Evolutionary conservation across 2,329 filamentous ascomycete species (phyloP).

Genomic region (Rosellinia necatrix): DNA sequence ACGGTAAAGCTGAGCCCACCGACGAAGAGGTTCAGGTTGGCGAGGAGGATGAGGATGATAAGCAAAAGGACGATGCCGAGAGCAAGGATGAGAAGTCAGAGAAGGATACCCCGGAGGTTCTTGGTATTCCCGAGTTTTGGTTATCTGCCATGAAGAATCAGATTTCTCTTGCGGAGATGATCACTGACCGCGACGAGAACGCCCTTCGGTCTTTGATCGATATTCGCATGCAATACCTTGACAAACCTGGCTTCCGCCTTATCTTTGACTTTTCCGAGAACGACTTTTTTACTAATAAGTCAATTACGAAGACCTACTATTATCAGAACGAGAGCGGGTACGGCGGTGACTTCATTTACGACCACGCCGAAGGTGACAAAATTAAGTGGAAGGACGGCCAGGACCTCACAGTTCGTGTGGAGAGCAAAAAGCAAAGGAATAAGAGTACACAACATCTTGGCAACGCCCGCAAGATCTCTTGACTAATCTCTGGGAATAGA

Average conservation of each 20-base stretch:
- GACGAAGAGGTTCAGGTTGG: constrained; percentile 86
- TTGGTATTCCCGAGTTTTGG: constrained; percentile 99
- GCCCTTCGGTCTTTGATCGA: constrained; percentile 89
- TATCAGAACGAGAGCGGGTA: constrained; percentile 99
- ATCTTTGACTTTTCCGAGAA: constrained; percentile 98
- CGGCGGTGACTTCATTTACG: constrained; percentile 98
- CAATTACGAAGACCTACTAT: constrained; percentile 96
- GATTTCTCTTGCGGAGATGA: constrained; percentile 94
- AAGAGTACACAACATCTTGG: constrained; percentile 73
- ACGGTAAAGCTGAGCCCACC: constrained; percentile 82
- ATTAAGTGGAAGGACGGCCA: constrained; percentile 95
- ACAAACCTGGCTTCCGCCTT: constrained; percentile 95
- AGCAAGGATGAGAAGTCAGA: constrained; percentile 59
- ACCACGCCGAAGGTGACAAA: constrained; percentile 97
- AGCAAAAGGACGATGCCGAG: constrained; percentile 56
- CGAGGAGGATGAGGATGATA: constrained; percentile 75
- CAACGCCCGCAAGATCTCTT: neutral
- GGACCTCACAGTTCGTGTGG: constrained; percentile 90
- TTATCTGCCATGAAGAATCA: constrained; percentile 99
- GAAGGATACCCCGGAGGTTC: constrained; percentile 58
- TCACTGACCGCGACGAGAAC: constrained; percentile 94
- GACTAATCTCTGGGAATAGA: constrained; percentile 56
- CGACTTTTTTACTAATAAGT: constrained; percentile 97
- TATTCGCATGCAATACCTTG: constrained; percentile 98
- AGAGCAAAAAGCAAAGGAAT: constrained; percentile 99